These are phyloP conservation scores for Citrus reticulata DNA, from an alignment of 345 rosid genomes.

Conservation along the genomic window DNA sequence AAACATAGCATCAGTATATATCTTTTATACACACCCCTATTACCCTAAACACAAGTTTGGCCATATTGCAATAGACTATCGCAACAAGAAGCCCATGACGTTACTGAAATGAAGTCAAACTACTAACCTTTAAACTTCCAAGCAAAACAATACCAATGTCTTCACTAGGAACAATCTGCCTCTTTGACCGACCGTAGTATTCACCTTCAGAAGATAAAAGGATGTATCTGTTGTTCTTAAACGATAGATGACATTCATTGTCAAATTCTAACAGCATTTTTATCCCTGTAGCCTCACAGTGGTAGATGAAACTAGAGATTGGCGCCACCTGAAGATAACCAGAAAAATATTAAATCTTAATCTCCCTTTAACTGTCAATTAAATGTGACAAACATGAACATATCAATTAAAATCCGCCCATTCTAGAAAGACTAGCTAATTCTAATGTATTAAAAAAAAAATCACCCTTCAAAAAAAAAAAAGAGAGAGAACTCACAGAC, in stretches of 20 bases:
- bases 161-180: conserved; percentile 52
- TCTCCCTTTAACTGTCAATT: background rate
- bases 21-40: background rate
- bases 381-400: background rate
- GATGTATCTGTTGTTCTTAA: conserved; percentile 14
- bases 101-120: background rate
- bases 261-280: conserved; percentile 25
- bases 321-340: conserved; percentile 57
- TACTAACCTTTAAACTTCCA: conserved; percentile 70
- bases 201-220: conserved; percentile 23
- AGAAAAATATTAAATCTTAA: conserved; percentile 2
- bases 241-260: conserved; percentile 10
- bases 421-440: background rate
- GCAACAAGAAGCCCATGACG: background rate
- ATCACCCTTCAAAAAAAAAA: background rate
- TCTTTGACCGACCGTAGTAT: conserved; percentile 29
- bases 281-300: conserved; percentile 50
- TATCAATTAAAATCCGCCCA: background rate
- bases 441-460: background rate
- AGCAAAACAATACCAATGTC: conserved; percentile 53
- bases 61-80: background rate
- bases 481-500: background rate
- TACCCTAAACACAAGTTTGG: conserved; percentile 3
- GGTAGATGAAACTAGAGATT: conserved; percentile 53
- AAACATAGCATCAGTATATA: background rate